Base-by-base conservation (phyloP, 768 basidiomycete species). In the Russula virescens region DNA sequence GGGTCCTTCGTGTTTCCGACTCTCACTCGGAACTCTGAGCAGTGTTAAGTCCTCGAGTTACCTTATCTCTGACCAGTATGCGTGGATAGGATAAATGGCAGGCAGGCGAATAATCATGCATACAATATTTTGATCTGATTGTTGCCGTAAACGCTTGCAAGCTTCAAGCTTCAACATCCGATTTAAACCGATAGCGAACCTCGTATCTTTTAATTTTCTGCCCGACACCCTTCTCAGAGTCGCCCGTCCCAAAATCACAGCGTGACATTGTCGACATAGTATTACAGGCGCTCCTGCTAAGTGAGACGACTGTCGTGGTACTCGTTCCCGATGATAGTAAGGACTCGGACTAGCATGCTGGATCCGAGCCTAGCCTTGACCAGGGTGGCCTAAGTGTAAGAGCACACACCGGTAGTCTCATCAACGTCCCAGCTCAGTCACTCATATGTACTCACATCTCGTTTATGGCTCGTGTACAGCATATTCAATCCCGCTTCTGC, bases 1-100 rank as follows among this genome's bases (percentile, higher is more conserved):
- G 85, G 47, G 80, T 87, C 26, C 79, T 87, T 19, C 83, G 78
- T 60, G 78, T 87, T 18, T 79, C 77, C 5, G 73, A 80, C n/a
- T n/a, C 43, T 57, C 53, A 38, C 1, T 42, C 52, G 52, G 54
- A 55, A 48, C 51, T 66, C 14, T 67, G 60, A 31, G 31, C n/a
- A n/a, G n/a, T n/a, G n/a, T n/a, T n/a, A n/a, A n/a, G n/a, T n/a
- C n/a, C n/a, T n/a, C n/a, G n/a, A n/a, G n/a, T n/a, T n/a, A n/a
- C n/a, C n/a, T n/a, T n/a, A n/a, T n/a, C n/a, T n/a, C n/a, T n/a
- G n/a, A n/a, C n/a, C n/a, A n/a, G n/a, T n/a, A n/a, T n/a, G n/a
- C n/a, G n/a, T n/a, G n/a, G n/a, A n/a, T n/a, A n/a, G n/a, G n/a
- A n/a, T n/a, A 14, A 21, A 28, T 59, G 47, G n/a, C n/a, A n/a